phyloP scores from a whole-genome alignment of 345 rosid species.

The Euphorbia peplus region DNA sequence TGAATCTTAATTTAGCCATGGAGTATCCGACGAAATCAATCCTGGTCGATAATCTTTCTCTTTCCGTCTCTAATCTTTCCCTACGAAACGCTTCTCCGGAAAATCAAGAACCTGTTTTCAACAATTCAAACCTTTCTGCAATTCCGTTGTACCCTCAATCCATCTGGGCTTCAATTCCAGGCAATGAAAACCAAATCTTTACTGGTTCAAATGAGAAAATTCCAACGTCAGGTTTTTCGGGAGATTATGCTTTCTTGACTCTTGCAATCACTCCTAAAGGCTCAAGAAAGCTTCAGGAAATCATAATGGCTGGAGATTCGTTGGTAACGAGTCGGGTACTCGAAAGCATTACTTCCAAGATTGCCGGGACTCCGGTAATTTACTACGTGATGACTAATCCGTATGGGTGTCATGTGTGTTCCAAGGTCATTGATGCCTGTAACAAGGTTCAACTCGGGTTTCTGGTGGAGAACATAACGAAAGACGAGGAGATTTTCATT shows the following conservation, averaged over 20 bases:
- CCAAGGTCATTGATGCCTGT: constrained; percentile 22
- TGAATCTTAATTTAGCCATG: background rate
- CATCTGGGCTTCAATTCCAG: background rate
- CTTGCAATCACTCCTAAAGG: background rate
- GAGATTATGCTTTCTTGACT: background rate
- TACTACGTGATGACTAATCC: constrained; percentile 15
- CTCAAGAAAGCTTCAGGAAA: constrained; percentile 7
- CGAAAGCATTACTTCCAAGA: background rate
- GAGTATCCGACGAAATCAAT: background rate
- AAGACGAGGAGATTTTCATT: background rate
- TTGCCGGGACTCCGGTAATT: constrained; percentile 1
- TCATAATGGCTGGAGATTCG: background rate
- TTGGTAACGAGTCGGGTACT: background rate
- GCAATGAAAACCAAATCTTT: background rate
- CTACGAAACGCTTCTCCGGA: background rate
- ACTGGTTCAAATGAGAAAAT: background rate
- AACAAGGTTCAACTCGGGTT: background rate
- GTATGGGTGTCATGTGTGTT: constrained; percentile 19
- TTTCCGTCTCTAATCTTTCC: background rate
- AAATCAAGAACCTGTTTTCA: background rate
- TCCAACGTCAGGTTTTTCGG: background rate
- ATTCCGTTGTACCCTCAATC: background rate
- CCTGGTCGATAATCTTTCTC: background rate
- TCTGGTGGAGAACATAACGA: background rate
- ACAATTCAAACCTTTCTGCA: background rate